Base-by-base conservation (phyloP, 192 early-diverging fungal genomes). In the Backusella luteola region DNA sequence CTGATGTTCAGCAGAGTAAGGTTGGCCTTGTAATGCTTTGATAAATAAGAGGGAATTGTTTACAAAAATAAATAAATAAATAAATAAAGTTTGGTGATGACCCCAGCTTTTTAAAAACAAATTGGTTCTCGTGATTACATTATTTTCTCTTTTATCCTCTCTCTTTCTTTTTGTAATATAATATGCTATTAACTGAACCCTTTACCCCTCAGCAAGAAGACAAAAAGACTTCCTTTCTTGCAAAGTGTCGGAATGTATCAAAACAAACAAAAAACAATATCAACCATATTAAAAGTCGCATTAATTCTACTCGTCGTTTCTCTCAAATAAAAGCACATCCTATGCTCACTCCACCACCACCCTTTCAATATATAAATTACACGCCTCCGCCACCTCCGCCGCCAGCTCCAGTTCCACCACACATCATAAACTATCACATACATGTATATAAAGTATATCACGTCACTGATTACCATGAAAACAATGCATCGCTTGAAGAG, bases 11-110 rank as follows among this genome's bases (percentile, higher is more conserved):
- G 15, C 77, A 88, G 11, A 81, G 85, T 17, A 91, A 96, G 80
- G 82, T 98, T 34, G 98, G 94, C 21, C 82, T 98, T 77, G 96
- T 99, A 29, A 92, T 99, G 93, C 86, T 98, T 49, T 99, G 83
- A 59, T 71, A 38, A 63, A 34, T 14, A 73, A 66, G 63, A 72
- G 71, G 56, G 21, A 63, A 63, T 29, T 63, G 56, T 63, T 63
- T 29, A 63, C 11, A 63, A 26, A 63, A 63, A 26, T 59, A 59
- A 63, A 63, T 29, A 63, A 59, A 56, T 53, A 53, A 53, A 53
- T 21, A 56, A 63, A 63, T 63, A 63, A 63, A 26, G 56, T 63
- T 63, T 14, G 23, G 56, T 26, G 1, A 63, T 63, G 56, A 63
- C 56, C 56, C 23, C 21, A 29, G 8, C 46, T 49, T 29, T 63